Evolutionary conservation across 176 grass and related monocot genomes (phyloP), one percentile per base, ranked within the genome.

Genomic region (Eragrostis nindensis): DNA sequence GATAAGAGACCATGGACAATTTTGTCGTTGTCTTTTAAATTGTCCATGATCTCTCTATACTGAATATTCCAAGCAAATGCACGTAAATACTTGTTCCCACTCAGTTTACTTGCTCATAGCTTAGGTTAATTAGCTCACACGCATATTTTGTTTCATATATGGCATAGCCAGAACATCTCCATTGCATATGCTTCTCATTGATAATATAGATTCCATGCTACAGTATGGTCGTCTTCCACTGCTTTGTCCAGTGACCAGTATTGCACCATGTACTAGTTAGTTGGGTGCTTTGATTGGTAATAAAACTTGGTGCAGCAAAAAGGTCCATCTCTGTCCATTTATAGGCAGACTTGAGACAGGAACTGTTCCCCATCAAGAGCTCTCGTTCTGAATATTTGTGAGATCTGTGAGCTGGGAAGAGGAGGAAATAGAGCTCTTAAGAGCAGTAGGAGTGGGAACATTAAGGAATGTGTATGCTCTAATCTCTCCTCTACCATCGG

Each of bases 341-440:
- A 68, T 83, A 56, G 36, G 46, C 46, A 53, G 42, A 40, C 60
- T 63, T 39, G 19, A 25, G 36, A 1, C 6, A 38, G 8, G 30
- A 55, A 39, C 41, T 5, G 13, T 40, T 67, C 44, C 60, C 52
- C 21, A 46, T 0, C 6, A 26, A 57, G 59, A 72, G 12, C 0
- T 71, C 11, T 12, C 10, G 2, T 1, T 29, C 68, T 48, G 13
- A 56, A 38, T 19, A 8, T 1, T 63, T 26, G 43, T 62, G 7
- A 62, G 29, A 62, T 3, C 42, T 47, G 53, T 71, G 68, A 83
- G 67, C 68, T 6, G 13, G 70, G 81, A 88, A 88, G 61, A 69
- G 81, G 75, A 80, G 79, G 50, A 88, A 74, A 67, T 19, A 62
- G 68, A 88, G 76, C 14, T 55, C 62, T 36, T 67, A 65, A 73